Evolutionary conservation across 2,329 filamentous ascomycete species (phyloP).

Genomic region (Aspergillus ustus): DNA sequence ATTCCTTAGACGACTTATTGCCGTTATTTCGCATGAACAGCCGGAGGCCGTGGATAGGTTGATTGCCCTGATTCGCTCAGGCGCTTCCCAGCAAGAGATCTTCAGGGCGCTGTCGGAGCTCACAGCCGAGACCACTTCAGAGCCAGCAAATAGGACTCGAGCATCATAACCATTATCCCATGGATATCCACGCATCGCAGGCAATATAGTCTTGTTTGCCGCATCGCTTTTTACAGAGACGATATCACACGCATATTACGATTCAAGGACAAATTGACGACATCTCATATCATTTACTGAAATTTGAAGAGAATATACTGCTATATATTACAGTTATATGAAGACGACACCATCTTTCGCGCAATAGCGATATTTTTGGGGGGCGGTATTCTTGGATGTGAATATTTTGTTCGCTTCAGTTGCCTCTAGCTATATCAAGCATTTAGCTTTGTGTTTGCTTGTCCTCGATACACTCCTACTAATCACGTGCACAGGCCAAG

Average conservation of each 20-base stretch:
- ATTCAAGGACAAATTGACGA: background rate
- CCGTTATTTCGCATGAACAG: slow-evolving; percentile 29
- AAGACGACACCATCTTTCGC: background rate
- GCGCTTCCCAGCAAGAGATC: slow-evolving; percentile 34
- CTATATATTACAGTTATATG: background rate
- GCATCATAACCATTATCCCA: slow-evolving; percentile 2
- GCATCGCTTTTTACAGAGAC: background rate
- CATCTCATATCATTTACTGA: background rate
- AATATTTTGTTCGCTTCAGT: background rate
- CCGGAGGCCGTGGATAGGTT: slow-evolving; percentile 29
- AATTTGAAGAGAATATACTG: background rate
- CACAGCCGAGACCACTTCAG: slow-evolving; percentile 1
- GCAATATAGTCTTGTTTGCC: background rate
- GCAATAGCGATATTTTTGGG: background rate
- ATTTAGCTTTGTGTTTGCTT: background rate
- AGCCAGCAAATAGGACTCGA: background rate
- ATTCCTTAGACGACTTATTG: slow-evolving; percentile 33
- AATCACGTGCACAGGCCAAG: background rate
- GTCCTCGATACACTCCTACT: background rate
- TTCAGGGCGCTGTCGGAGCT: slow-evolving; percentile 25
- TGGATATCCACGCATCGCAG: background rate
- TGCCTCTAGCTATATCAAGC: background rate
- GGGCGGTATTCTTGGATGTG: background rate
- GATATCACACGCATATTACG: background rate
- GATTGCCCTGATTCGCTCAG: slow-evolving; percentile 34